Evolutionary conservation across 2,329 filamentous ascomycete genomes (phyloP).

Genomic region (Beauveria medogensis): DNA sequence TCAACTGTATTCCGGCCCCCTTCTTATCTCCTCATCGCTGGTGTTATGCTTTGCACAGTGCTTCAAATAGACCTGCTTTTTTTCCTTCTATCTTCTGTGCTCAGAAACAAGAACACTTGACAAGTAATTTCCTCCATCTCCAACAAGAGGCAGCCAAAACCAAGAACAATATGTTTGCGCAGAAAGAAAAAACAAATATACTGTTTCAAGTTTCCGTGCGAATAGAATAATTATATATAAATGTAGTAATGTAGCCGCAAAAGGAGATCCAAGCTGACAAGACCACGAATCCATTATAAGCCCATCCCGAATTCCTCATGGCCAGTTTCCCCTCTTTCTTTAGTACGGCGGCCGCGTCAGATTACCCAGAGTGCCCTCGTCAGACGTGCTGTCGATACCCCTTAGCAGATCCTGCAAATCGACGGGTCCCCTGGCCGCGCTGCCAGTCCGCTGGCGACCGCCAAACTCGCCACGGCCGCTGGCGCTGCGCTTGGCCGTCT

Average conservation of each 20-base stretch:
- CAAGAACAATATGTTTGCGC: neutral
- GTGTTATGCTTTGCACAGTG: no score
- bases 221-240: neutral
- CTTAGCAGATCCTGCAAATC: slow-evolving; percentile 42
- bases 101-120: no score
- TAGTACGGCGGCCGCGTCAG: slow-evolving; percentile 44
- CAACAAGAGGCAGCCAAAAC: neutral
- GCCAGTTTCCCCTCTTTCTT: neutral
- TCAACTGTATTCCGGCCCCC: neutral
- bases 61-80: no score
- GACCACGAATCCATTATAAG: neutral
- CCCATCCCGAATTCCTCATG: neutral
- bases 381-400: slow-evolving; percentile 41
- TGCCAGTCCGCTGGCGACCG: slow-evolving; percentile 24
- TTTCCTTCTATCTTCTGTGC: no score
- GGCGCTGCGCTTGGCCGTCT: slow-evolving; percentile 27
- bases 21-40: neutral
- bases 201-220: neutral
- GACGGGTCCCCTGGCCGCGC: slow-evolving; percentile 21
- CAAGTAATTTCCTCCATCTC: no score
- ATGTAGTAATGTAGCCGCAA: neutral
- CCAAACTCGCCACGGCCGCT: slow-evolving; percentile 33
- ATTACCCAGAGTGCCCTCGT: slow-evolving; percentile 37
- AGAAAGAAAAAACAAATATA: neutral
- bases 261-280: neutral